Percentiles rank a stretch among this genome's conserved stretches.
These are phyloP conservation scores for Claviceps maximensis DNA, from an alignment of 2,329 filamentous ascomycete species.

Conservation along the genomic window DNA sequence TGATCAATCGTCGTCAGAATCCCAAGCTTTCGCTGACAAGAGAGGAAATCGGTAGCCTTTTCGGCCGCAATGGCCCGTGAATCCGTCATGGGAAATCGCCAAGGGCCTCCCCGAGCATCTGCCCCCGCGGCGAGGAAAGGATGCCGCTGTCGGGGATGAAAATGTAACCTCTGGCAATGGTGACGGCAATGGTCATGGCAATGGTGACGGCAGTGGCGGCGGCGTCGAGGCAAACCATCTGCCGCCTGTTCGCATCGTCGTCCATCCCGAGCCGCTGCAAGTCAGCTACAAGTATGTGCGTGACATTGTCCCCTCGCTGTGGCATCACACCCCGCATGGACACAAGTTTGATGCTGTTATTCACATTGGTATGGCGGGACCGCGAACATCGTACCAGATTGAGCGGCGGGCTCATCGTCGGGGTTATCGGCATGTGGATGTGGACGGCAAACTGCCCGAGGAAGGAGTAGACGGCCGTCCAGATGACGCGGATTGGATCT, in stretches of 20 bases:
- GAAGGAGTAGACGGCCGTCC: constrained; percentile 36
- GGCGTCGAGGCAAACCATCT: constrained; percentile 17
- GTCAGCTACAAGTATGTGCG: constrained; percentile 60
- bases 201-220: constrained; percentile 14
- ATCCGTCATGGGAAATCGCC: constrained; percentile 73
- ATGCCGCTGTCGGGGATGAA: constrained; percentile 8
- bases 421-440: constrained; percentile 56
- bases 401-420: constrained; percentile 60
- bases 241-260: constrained; percentile 44
- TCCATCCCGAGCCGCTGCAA: constrained; percentile 53
- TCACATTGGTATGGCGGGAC: constrained; percentile 69
- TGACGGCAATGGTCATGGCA: constrained; percentile 13
- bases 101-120: constrained; percentile 52
- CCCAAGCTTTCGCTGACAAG: constrained; percentile 12
- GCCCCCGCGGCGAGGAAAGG: constrained; percentile 34
- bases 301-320: constrained; percentile 48
- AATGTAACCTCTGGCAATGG: too few species aligned
- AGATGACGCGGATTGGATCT: constrained; percentile 34
- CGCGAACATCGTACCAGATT: constrained; percentile 50
- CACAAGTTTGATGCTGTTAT: constrained; percentile 50
- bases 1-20: too few species aligned
- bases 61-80: constrained; percentile 54
- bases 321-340: constrained; percentile 26
- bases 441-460: constrained; percentile 48
- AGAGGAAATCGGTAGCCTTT: constrained; percentile 42